Evolutionary conservation across 176 grass and related monocot genomes (phyloP).

Genomic region (Pontederia crassipes): DNA sequence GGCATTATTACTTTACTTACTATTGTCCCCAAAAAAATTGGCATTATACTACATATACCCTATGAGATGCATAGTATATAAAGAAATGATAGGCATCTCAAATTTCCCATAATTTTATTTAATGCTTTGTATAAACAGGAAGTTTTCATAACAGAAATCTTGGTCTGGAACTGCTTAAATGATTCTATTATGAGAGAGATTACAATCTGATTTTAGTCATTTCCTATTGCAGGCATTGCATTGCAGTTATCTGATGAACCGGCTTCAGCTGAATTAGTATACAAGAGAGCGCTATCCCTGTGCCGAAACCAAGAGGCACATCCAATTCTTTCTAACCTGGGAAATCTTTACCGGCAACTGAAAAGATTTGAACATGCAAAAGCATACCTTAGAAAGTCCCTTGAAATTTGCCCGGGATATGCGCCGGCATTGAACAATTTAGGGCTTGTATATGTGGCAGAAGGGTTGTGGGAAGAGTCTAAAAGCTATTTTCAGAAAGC

Average conservation of each 20-base stretch:
- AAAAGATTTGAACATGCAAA: constrained; percentile 75
- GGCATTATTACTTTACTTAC: background rate
- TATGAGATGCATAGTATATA: no score
- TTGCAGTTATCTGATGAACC: constrained; percentile 73
- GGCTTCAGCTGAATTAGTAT: constrained; percentile 55
- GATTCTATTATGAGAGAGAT: no score
- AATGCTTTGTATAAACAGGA: no score
- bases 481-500: constrained; percentile 72
- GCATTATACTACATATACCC: no score
- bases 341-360: constrained; percentile 77
- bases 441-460: constrained; percentile 70
- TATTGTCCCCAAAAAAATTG: background rate
- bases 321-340: constrained; percentile 81
- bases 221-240: constrained; percentile 48
- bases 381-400: constrained; percentile 54
- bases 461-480: constrained; percentile 59
- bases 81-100: no score
- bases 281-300: constrained; percentile 59
- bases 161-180: no score
- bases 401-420: constrained; percentile 81
- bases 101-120: no score
- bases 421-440: constrained; percentile 94
- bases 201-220: no score
- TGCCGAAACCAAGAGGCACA: constrained; percentile 56
- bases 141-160: no score